Percentiles rank a stretch among this genome's conserved stretches.
Evolutionary conservation across 257 asterid species (phyloP).

Genomic region (Mitragyna speciosa): DNA sequence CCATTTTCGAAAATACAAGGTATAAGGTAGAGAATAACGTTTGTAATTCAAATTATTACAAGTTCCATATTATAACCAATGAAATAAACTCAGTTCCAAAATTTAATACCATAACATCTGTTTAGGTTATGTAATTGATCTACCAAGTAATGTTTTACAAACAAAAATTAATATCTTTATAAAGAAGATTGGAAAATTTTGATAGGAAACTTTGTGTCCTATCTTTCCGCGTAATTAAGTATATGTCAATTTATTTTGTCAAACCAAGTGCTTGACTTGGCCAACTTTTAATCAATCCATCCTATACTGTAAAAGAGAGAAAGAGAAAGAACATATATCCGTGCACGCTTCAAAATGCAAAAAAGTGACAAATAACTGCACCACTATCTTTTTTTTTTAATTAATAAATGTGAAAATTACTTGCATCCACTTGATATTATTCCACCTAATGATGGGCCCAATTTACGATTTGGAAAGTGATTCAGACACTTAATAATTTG

Average conservation of each 20-base stretch:
- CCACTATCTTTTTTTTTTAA: background rate
- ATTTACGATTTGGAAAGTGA: background rate
- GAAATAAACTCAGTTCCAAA: no score
- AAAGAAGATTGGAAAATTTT: background rate
- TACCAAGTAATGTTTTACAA: no score
- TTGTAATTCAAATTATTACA: background rate
- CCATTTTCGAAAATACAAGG: background rate
- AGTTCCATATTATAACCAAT: background rate
- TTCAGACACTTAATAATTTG: background rate
- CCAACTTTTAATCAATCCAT: background rate
- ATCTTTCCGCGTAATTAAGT: background rate
- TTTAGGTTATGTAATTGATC: no score
- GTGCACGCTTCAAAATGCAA: background rate
- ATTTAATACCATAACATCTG: background rate
- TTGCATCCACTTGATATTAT: background rate
- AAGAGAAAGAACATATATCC: background rate
- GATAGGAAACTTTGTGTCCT: background rate
- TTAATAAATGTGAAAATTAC: background rate
- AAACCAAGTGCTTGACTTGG: background rate
- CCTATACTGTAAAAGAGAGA: no score
- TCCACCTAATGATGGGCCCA: background rate
- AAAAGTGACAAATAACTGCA: background rate
- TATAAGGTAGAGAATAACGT: background rate
- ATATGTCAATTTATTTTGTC: background rate
- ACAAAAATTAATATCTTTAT: no score